Conservation (phyloP, 225 moss, liverwort and hornwort genomes). For the Pseudoscleropodium purum region DNA sequence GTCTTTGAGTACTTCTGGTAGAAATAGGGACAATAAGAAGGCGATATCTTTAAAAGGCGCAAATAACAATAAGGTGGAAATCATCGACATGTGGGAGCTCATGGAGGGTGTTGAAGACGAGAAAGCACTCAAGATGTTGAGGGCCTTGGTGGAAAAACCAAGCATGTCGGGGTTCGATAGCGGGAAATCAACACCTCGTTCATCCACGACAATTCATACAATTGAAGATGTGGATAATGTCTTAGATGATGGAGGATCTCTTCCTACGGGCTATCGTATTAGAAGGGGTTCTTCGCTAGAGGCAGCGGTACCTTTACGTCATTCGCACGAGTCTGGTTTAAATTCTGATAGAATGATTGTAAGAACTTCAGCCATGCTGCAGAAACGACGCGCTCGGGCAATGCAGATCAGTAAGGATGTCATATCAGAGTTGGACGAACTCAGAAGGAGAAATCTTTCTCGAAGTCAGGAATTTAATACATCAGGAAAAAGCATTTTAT, state of each 20-base stretch:
- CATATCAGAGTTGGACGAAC: conserved; percentile 17
- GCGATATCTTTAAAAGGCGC: not conserved
- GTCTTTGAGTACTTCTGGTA: not conserved
- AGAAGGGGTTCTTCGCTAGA: conserved; percentile 18
- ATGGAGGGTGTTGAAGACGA: conserved; percentile 33
- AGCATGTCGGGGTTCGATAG: not conserved
- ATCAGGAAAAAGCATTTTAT: not conserved
- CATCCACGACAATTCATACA: conserved; percentile 13
- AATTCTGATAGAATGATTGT: not conserved
- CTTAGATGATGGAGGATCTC: conserved; percentile 3
- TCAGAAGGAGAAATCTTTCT: conserved; percentile 21
- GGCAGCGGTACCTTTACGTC: not conserved
- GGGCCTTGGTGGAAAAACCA: conserved; percentile 2
- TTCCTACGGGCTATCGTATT: not conserved
- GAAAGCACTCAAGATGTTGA: conserved; percentile 4
- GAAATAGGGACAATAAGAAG: not conserved
- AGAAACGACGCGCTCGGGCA: conserved; percentile 21
- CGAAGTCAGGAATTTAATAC: conserved; percentile 12
- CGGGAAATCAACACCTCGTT: conserved; percentile 7
- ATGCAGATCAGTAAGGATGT: conserved; percentile 25
- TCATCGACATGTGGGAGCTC: conserved; percentile 30
- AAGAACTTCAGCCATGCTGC: conserved; percentile 9
- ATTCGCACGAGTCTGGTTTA: not conserved
- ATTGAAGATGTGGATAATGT: conserved; percentile 38
- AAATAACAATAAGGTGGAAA: conserved; percentile 5